Evolutionary conservation across 805 yeast genomes (phyloP).

Genomic region (Kodamaea restingae): DNA sequence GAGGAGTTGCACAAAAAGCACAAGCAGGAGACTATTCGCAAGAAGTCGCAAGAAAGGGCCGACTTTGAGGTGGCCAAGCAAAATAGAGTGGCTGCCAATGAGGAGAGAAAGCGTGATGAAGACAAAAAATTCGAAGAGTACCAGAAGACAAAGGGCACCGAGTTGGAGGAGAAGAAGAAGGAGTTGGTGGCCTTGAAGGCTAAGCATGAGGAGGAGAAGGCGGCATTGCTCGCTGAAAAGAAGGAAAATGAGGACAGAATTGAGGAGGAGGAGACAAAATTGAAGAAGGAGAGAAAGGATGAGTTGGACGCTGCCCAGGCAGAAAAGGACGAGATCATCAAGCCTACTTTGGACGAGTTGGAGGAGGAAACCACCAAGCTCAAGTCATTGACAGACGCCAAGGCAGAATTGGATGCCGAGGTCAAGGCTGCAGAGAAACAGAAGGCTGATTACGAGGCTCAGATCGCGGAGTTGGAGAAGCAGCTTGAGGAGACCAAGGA

Average conservation of each 20-base stretch:
- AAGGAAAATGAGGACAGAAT: slow-evolving; percentile 44
- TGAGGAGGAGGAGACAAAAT: slow-evolving; percentile 39
- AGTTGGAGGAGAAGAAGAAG: slow-evolving; percentile 23
- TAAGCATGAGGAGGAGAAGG: slow-evolving; percentile 38
- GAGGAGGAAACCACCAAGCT: slow-evolving; percentile 47
- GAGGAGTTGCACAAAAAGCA: slow-evolving; percentile 27
- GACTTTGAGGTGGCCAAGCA: slow-evolving; percentile 35
- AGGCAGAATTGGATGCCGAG: slow-evolving; percentile 42
- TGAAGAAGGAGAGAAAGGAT: slow-evolving; percentile 41
- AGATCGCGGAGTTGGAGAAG: slow-evolving; percentile 40
- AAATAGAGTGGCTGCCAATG: slow-evolving; percentile 29
- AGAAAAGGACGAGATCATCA: slow-evolving; percentile 50
- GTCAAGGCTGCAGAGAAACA: slow-evolving; percentile 41
- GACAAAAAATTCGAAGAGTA: slow-evolving; percentile 25
- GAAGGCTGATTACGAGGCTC: slow-evolving; percentile 42
- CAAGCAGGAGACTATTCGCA: slow-evolving; percentile 25
- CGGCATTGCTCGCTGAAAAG: slow-evolving; percentile 43
- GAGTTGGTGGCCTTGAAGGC: slow-evolving; percentile 36
- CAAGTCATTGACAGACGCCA: slow-evolving; percentile 47
- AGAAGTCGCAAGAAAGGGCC: slow-evolving; percentile 31
- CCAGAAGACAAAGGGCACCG: slow-evolving; percentile 27
- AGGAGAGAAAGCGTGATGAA: slow-evolving; percentile 28
- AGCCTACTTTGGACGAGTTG: slow-evolving; percentile 53
- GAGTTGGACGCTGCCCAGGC: slow-evolving; percentile 48
- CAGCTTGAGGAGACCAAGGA: slow-evolving; percentile 42